Evolutionary conservation across 1,139 yeast species (phyloP).

Genomic region (Debaryomyces robertsiae): DNA sequence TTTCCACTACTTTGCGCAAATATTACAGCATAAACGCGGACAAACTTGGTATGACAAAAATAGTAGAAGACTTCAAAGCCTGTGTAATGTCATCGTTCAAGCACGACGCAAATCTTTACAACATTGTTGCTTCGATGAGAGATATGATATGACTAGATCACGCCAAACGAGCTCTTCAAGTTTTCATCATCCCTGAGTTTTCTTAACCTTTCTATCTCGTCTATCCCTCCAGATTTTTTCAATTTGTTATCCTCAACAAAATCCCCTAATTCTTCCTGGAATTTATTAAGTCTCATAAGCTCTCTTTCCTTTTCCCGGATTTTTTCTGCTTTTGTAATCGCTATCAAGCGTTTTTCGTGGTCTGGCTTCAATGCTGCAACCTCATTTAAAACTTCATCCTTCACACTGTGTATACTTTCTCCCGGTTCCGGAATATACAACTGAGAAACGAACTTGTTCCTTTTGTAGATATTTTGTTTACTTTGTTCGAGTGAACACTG

Average conservation of each 20-base stretch:
- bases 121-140: neutral
- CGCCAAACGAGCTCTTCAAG: constrained; percentile 50
- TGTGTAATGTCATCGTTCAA: neutral
- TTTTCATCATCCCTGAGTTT: constrained; percentile 69
- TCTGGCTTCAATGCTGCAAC: constrained; percentile 80
- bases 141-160: constrained; percentile 18
- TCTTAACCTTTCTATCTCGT: constrained; percentile 75
- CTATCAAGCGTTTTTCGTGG: constrained; percentile 82
- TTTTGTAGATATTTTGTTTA: constrained; percentile 35
- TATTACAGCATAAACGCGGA: constrained; percentile 4
- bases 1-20: constrained; percentile 7
- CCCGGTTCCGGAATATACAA: constrained; percentile 66
- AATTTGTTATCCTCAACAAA: constrained; percentile 78
- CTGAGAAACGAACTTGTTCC: constrained; percentile 43
- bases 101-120: constrained; percentile 1
- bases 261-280: constrained; percentile 84
- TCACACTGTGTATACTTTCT: constrained; percentile 60
- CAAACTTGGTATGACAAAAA: neutral
- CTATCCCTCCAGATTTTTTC: constrained; percentile 85
- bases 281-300: constrained; percentile 59
- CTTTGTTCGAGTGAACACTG: constrained; percentile 81
- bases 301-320: constrained; percentile 73
- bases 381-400: constrained; percentile 79
- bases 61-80: neutral
- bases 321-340: constrained; percentile 84